These are phyloP conservation scores for Zygosaccharomyces pseudobailii DNA, from an alignment of 1,139 yeast species.

Conservation along the genomic window DNA sequence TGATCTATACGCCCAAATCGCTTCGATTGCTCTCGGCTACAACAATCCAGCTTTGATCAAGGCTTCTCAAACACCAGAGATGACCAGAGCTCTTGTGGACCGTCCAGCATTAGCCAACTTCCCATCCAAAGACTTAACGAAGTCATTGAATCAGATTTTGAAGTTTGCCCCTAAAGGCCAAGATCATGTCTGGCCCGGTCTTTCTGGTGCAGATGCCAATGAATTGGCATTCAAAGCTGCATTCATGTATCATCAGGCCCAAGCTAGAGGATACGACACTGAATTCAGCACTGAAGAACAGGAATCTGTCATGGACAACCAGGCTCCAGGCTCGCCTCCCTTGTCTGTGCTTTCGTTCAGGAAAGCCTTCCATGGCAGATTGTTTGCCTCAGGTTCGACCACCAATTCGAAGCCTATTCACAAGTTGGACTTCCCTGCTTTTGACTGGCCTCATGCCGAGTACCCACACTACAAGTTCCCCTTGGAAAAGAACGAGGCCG, in stretches of 20 bases:
- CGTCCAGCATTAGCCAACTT: slow-evolving; percentile 75
- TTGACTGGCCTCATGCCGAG: slow-evolving; percentile 74
- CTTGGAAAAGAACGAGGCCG: slow-evolving; percentile 46
- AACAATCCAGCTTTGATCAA: slow-evolving; percentile 64
- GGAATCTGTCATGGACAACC: slow-evolving; percentile 57
- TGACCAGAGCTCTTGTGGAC: slow-evolving; percentile 63
- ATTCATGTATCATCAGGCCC: slow-evolving; percentile 63
- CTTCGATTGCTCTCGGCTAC: slow-evolving; percentile 71
- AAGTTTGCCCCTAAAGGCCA: slow-evolving; percentile 70
- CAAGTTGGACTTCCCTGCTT: slow-evolving; percentile 70
- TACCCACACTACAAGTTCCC: slow-evolving; percentile 67
- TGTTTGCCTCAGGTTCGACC: slow-evolving; percentile 67
- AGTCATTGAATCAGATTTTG: slow-evolving; percentile 51
- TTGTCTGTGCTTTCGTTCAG: slow-evolving; percentile 65
- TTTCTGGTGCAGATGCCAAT: slow-evolving; percentile 72
- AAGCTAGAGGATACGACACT: slow-evolving; percentile 47
- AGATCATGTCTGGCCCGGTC: slow-evolving; percentile 61
- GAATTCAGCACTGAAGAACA: slow-evolving; percentile 56
- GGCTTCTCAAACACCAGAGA: slow-evolving; percentile 58
- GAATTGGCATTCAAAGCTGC: slow-evolving; percentile 78
- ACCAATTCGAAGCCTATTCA: slow-evolving; percentile 74
- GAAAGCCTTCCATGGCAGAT: slow-evolving; percentile 70
- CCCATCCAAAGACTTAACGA: slow-evolving; percentile 53
- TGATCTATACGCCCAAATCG: slow-evolving; percentile 68
- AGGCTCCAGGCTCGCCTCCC: slow-evolving; percentile 64